A percentile compares a stretch with the other conserved stretches of the same genome.
phyloP scores from a whole-genome alignment of 2,329 filamentous ascomycete species.

The Phaeosphaeriaceae sp. region DNA sequence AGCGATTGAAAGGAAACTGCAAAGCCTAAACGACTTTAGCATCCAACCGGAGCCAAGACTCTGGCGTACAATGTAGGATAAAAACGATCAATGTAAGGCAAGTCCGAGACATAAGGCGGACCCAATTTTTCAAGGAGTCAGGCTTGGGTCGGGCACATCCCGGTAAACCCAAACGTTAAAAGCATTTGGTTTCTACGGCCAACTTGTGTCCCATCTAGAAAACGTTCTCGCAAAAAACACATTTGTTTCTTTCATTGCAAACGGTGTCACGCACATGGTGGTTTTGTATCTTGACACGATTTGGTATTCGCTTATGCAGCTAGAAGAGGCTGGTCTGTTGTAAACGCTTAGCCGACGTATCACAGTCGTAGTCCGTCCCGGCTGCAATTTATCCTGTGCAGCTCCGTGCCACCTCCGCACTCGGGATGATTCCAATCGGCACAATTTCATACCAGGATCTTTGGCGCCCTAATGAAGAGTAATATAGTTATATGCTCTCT shows the following conservation, averaged over 20 bases:
- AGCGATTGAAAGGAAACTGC: too few relatives aligned
- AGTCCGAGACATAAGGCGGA: too few relatives aligned
- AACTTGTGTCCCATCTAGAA: too few relatives aligned
- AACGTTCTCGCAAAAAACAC: too few relatives aligned
- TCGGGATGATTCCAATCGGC: constrained; percentile 32
- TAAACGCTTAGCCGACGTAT: constrained; percentile 30
- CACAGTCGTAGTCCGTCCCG: constrained; percentile 21
- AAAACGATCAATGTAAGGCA: too few relatives aligned
- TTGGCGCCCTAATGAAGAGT: constrained; percentile 35
- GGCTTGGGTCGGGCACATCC: too few relatives aligned
- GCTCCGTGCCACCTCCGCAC: constrained; percentile 27
- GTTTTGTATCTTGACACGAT: constrained; percentile 14
- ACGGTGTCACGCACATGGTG: constrained; percentile 12
- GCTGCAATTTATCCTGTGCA: constrained; percentile 39
- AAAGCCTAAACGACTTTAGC: too few relatives aligned
- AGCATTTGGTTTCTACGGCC: too few relatives aligned
- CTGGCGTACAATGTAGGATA: too few relatives aligned
- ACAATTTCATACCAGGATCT: constrained; percentile 21
- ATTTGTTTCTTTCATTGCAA: background rate
- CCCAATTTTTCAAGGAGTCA: too few relatives aligned
- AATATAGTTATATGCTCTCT: constrained; percentile 40
- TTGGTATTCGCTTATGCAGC: constrained; percentile 25
- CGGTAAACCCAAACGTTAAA: too few relatives aligned
- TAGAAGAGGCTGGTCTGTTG: constrained; percentile 18
- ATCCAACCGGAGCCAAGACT: too few relatives aligned